phyloP scores from a whole-genome alignment of 163 green algal genomes.

The Volvox carteri region DNA sequence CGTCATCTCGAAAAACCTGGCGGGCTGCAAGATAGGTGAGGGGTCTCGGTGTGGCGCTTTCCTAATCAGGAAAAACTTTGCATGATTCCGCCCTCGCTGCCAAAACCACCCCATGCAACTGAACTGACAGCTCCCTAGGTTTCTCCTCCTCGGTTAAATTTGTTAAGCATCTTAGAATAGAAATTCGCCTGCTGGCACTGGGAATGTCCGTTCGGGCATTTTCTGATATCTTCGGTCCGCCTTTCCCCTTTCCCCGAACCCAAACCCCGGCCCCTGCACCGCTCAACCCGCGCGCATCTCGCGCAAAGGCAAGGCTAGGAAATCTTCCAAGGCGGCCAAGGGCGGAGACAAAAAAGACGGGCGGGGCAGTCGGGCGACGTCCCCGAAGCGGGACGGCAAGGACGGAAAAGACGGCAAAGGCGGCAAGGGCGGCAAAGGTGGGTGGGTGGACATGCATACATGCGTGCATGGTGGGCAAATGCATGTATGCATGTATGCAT shows the following conservation, averaged over 20 bases:
- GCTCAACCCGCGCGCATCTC: too few species aligned
- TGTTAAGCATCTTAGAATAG: too few species aligned
- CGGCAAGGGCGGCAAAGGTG: conserved; percentile 36
- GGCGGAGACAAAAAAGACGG: conserved; percentile 26
- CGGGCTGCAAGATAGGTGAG: conserved; percentile 33
- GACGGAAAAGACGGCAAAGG: conserved; percentile 30
- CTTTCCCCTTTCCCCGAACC: neutral
- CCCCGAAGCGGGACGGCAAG: conserved; percentile 33
- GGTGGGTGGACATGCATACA: neutral
- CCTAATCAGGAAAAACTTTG: too few species aligned
- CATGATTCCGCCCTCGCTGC: too few species aligned
- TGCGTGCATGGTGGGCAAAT: neutral
- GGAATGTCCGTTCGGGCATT: too few species aligned
- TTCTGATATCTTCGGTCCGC: neutral
- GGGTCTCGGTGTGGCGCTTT: too few species aligned
- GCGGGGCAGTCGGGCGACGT: neutral
- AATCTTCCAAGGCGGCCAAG: neutral
- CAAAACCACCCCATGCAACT: too few species aligned
- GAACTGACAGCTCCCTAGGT: too few species aligned
- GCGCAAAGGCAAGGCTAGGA: conserved; percentile 22
- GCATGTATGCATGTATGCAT: neutral
- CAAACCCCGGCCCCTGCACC: too few species aligned
- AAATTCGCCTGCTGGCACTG: too few species aligned
- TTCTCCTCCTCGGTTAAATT: too few species aligned
- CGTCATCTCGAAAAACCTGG: conserved; percentile 54